phyloP scores from a whole-genome alignment of 2,329 filamentous ascomycete genomes.

The Clarireedia homoeocarpa region DNA sequence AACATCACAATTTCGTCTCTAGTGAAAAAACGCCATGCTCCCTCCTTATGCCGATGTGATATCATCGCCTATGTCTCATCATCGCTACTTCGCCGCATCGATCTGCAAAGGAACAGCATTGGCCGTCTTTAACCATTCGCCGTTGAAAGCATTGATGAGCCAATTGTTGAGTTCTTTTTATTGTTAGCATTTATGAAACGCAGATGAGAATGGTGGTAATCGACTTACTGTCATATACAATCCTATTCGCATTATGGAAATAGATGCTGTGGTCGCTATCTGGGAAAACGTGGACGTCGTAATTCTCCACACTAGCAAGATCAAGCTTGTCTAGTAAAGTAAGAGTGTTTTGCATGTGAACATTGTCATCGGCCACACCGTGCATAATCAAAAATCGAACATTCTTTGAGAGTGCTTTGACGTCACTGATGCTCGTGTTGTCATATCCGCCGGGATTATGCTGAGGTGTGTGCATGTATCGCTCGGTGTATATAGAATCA shows the following conservation, averaged over 20 bases:
- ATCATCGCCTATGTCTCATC: background rate
- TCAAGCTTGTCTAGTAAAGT: conserved; percentile 82
- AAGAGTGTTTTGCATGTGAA: conserved; percentile 92
- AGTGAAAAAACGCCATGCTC: background rate
- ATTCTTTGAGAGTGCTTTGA: conserved; percentile 62
- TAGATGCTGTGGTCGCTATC: conserved; percentile 93
- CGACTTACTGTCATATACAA: conserved; percentile 86
- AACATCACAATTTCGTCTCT: background rate
- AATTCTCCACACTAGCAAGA: conserved; percentile 75
- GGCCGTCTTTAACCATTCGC: conserved; percentile 66
- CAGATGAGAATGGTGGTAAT: background rate
- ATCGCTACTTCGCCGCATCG: conserved; percentile 16
- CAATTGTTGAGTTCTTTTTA: conserved; percentile 70
- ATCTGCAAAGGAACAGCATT: conserved; percentile 27
- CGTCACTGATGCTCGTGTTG: conserved; percentile 66
- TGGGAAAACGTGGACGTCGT: conserved; percentile 93
- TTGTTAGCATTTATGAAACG: conserved; percentile 28
- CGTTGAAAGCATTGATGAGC: conserved; percentile 96
- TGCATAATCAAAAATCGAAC: conserved; percentile 94
- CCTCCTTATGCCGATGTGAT: background rate
- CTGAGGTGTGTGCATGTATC: conserved; percentile 94
- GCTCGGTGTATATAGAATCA: conserved; percentile 87
- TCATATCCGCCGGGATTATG: conserved; percentile 73
- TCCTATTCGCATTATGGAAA: conserved; percentile 85
- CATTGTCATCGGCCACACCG: conserved; percentile 93